Evolutionary conservation across 257 asterid species (phyloP), one percentile per base, ranked within the genome.

Genomic region (Solanum peruvianum): DNA sequence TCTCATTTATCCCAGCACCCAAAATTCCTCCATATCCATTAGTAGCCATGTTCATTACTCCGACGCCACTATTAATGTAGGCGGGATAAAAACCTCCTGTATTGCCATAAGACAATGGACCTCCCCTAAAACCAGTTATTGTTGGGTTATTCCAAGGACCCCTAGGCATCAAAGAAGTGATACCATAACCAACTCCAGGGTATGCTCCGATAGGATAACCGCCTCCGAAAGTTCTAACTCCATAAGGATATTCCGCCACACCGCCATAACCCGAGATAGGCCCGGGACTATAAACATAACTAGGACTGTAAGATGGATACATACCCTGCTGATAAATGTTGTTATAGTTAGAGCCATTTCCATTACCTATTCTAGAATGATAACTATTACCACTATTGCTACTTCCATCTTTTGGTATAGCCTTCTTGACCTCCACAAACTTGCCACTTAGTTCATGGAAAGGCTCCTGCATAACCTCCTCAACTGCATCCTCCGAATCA

Each of bases 401-500:
- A 80, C 86, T 90, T 77, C 94, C 94, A 64, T 97, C 98, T 91
- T 94, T 97, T 7, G 99, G 99, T 18, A 95, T 92, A 25, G 98
- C 98, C 85, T 93, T 90, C 85, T 97, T 95, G 73, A 97, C 99
- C 94, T 97, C 99, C 82, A 97, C 99, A 11, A 90, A 90, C 90
- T 94, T 97, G 62, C 96, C 98, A 83, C 89, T 87, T 92, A 97
- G 85, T 60, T 94, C 97, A 69, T 97, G 97, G 71, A 92, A 95
- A 85, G 89, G 92, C 91, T 94, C 93, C 91, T 90, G 93, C 94
- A 94, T 92, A 82, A 95, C 98, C 41, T 93, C 94, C 88, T 95
- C 98, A 29, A 94, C 98, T 1, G 98, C 92, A 39, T 95, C 98
- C 91, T 97, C 98, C 0, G 97, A 91, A 86, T 93, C 98, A 33